Conservation (phyloP, 192 early-diverging fungal species). For the Entomortierella lignicola region DNA sequence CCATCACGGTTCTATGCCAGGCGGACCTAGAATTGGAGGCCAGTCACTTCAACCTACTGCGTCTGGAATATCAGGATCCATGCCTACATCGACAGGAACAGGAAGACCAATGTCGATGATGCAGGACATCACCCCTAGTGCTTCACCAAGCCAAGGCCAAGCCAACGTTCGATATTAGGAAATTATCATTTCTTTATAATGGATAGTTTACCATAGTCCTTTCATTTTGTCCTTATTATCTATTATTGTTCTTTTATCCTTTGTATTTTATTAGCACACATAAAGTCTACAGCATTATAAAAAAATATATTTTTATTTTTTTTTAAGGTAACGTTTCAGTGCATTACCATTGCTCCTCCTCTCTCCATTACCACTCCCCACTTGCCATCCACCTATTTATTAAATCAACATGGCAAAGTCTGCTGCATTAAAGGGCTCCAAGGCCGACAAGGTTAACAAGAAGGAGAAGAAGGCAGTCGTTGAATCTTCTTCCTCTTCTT, state of each 20-base stretch:
- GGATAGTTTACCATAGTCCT: slow-evolving; percentile 1
- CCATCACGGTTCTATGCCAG: slow-evolving; percentile 21
- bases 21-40: slow-evolving; percentile 25
- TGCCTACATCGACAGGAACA: slow-evolving; percentile 10
- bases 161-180: slow-evolving; percentile 28
- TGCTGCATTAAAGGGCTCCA: slow-evolving; percentile 52
- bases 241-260: slow-evolving; percentile 3
- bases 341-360: not conserved
- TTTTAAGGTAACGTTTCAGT: not conserved
- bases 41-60: not conserved
- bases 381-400: slow-evolving; percentile 4
- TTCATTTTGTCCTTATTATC: not conserved
- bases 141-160: slow-evolving; percentile 43
- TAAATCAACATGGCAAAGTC: slow-evolving; percentile 51
- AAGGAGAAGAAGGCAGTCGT: slow-evolving; percentile 54
- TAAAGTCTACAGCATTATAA: too few species aligned
- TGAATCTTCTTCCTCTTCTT: slow-evolving; percentile 31
- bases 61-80: not conserved
- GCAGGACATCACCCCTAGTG: slow-evolving; percentile 50
- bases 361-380: slow-evolving; percentile 17
- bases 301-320: not conserved
- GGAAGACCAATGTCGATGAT: slow-evolving; percentile 53
- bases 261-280: too few species aligned
- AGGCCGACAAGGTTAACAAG: slow-evolving; percentile 59
- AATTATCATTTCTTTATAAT: not conserved